Base-by-base conservation (phyloP, 768 basidiomycete species). In the Punctularia strigosozonata region DNA sequence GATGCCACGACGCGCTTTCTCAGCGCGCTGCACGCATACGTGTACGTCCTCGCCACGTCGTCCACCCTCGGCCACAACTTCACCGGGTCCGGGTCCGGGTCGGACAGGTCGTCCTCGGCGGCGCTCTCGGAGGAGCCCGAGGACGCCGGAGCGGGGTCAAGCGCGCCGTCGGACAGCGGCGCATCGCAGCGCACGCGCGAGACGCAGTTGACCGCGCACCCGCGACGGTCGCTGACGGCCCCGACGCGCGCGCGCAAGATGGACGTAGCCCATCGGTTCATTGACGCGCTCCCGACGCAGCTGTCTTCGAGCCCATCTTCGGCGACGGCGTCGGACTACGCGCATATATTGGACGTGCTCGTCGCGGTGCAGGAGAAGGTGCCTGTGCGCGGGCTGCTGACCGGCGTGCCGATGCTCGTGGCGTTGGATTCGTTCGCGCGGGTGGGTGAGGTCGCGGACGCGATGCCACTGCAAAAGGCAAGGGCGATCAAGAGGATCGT, bases 331-430 rank as follows among this genome's bases (percentile, higher is more conserved):
- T 75, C 77, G 25, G 91, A 94, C 49, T 88, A 86, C 52, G 66
- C 74, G 6, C 73, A 77, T 50, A 71, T 89, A 23, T 61, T 82
- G 30, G 67, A 73, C 31, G 68, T 90, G 22, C 66, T 94, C 25
- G 67, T 63, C 4, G 69, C 72, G 3, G 65, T 86, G 20, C 80
- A 88, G 36, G 65, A 79, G 44, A 68, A 79, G 36, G 56, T 86
- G n/a, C 89, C 91, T 1, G 60, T 80, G 20, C 74, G 80, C 30
- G 82, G 77, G 2, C 49, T 94, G 28, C 59, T 90, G 14, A 75
- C 77, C 2, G 85, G 88, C 17, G 59, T 87, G 24, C 90, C 91
- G 4, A 90, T 95, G 86, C 57, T 95, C 20, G 53, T 87, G n/a
- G 77, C 84, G 2, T 56, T 94, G 36, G 74, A 85, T 40, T 56